A percentile compares a stretch with the other conserved stretches of the same genome.
These are phyloP conservation scores for Emericellopsis cladophorae DNA, from an alignment of 2,329 filamentous ascomycete genomes.

Conservation along the genomic window DNA sequence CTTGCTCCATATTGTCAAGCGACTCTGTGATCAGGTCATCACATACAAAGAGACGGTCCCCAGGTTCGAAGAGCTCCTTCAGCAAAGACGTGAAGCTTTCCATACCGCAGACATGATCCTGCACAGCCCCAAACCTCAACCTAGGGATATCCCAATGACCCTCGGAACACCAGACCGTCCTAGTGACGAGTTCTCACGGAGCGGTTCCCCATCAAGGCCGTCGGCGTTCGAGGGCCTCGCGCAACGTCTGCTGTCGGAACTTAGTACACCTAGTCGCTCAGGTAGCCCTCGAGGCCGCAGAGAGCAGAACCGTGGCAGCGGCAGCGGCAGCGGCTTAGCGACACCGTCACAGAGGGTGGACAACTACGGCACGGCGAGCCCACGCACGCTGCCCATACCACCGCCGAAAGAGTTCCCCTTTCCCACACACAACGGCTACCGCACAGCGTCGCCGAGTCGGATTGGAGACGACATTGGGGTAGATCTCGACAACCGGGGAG, in stretches of 20 bases:
- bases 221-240: conserved; percentile 48
- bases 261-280: conserved; percentile 39
- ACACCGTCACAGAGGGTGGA: conserved; percentile 11
- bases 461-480: conserved; percentile 9
- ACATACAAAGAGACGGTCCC: conserved; percentile 52
- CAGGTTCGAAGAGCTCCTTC: conserved; percentile 61
- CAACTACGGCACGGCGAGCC: conserved; percentile 9
- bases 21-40: conserved; percentile 48
- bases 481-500: conserved; percentile 1
- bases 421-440: conserved; percentile 19
- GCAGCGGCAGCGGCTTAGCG: conserved; percentile 12
- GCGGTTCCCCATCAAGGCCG: conserved; percentile 37
- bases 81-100: conserved; percentile 51
- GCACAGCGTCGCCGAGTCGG: conserved; percentile 29
- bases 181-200: conserved; percentile 28
- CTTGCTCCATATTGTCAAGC: conserved; percentile 44
- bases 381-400: conserved; percentile 19
- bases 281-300: conserved; percentile 36
- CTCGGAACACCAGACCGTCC: conserved; percentile 27
- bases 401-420: conserved; percentile 27
- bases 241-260: conserved; percentile 48
- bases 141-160: conserved; percentile 15
- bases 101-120: conserved; percentile 42
- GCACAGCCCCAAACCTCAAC: conserved; percentile 16
- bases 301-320: conserved; percentile 21